These are phyloP conservation scores for Salix purpurea DNA, from an alignment of 345 rosid species.

Conservation along the genomic window DNA sequence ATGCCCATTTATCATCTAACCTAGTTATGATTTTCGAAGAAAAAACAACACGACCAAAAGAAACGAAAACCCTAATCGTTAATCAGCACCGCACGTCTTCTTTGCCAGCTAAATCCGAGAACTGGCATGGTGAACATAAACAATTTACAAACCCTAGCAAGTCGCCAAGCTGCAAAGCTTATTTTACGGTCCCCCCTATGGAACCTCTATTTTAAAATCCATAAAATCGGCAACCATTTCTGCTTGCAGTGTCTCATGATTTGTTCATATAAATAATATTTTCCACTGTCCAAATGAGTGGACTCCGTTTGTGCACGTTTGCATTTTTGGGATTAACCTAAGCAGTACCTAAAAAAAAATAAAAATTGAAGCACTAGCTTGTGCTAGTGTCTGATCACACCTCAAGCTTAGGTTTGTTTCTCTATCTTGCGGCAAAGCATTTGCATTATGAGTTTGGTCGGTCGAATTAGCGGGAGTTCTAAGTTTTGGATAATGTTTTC, in stretches of 20 bases:
- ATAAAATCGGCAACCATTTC: not conserved
- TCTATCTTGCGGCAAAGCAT: not conserved
- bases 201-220: not conserved
- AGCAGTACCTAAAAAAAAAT: not conserved
- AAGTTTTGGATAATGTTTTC: not conserved
- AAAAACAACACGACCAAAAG: not conserved
- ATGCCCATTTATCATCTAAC: not conserved
- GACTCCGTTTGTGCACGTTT: slow-evolving; percentile 9
- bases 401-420: slow-evolving; percentile 6
- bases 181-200: not conserved
- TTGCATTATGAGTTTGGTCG: not conserved
- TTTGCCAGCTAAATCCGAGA: not conserved
- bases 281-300: not conserved
- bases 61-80: not conserved
- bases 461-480: no score
- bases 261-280: not conserved
- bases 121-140: not conserved
- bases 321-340: slow-evolving; percentile 9
- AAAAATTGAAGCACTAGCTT: no score
- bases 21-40: not conserved
- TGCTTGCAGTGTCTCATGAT: not conserved
- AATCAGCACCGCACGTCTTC: not conserved
- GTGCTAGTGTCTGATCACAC: not conserved
- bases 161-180: not conserved
- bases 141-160: not conserved